A percentile compares a stretch with the other conserved stretches of the same genome.
phyloP scores from a whole-genome alignment of 2,329 filamentous ascomycete genomes.

The Metarhizium anisopliae region DNA sequence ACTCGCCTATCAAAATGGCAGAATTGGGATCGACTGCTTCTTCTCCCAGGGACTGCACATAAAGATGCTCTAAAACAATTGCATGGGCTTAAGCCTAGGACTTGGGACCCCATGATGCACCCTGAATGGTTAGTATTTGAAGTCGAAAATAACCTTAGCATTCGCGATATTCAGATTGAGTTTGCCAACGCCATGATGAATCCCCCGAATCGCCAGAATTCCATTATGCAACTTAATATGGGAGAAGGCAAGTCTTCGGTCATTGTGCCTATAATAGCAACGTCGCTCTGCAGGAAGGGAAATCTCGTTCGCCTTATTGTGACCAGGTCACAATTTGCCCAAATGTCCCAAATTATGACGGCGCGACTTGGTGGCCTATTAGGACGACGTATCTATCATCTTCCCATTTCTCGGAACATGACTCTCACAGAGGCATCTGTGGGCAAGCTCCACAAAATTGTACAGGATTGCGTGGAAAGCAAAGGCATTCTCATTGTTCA shows the following conservation, averaged over 20 bases:
- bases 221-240: conserved; percentile 59
- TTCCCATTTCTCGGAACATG: not conserved
- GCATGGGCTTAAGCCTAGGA: conserved; percentile 21
- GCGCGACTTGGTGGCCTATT: not conserved
- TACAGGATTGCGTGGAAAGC: not conserved
- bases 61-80: conserved; percentile 29
- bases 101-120: conserved; percentile 37
- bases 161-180: conserved; percentile 47
- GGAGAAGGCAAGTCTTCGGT: conserved; percentile 59
- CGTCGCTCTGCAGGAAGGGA: conserved; percentile 37
- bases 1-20: conserved; percentile 28
- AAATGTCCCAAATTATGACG: not conserved
- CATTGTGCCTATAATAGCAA: conserved; percentile 54
- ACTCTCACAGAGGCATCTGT: not conserved
- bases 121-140: conserved; percentile 57
- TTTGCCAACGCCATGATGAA: conserved; percentile 47
- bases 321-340: not conserved
- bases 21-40: conserved; percentile 27
- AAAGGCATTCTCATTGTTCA: conserved; percentile 47
- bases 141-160: conserved; percentile 49
- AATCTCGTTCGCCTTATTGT: conserved; percentile 42
- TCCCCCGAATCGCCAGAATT: conserved; percentile 29
- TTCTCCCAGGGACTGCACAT: conserved; percentile 6
- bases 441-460: not conserved
- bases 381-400: not conserved